Evolutionary conservation across 2,329 filamentous ascomycete genomes (phyloP).

Genomic region (Chlorencoelia australis): DNA sequence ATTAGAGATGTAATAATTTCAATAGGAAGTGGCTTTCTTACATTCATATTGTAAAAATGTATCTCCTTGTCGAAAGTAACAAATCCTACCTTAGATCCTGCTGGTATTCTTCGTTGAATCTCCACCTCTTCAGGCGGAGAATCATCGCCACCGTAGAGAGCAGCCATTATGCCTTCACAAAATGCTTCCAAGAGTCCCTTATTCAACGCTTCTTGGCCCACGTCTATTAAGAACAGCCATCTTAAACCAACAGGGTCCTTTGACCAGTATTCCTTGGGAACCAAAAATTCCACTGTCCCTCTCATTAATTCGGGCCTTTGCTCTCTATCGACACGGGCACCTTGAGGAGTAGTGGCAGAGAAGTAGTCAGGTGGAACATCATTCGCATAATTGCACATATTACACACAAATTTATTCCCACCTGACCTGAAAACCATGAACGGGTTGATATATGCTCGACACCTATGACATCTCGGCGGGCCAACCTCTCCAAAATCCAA

Average conservation of each 20-base stretch:
- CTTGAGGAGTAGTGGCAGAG: conserved; percentile 77
- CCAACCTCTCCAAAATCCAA: conserved; percentile 89
- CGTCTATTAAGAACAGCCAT: conserved; percentile 88
- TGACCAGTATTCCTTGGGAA: conserved; percentile 98
- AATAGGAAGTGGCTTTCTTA: conserved; percentile 38
- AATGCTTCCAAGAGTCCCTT: conserved; percentile 85
- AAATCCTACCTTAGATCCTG: conserved; percentile 82
- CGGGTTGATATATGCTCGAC: conserved; percentile 94
- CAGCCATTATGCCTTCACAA: conserved; percentile 76
- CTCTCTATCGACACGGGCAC: conserved; percentile 76
- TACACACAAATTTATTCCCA: conserved; percentile 95
- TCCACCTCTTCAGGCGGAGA: conserved; percentile 39
- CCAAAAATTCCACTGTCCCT: conserved; percentile 91
- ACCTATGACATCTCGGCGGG: conserved; percentile 84
- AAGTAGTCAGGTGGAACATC: conserved; percentile 91
- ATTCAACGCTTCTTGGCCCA: conserved; percentile 82
- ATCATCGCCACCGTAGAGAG: conserved; percentile 66
- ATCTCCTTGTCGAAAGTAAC: conserved; percentile 94
- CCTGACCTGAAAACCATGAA: conserved; percentile 97
- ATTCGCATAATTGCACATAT: conserved; percentile 95
- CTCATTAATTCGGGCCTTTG: conserved; percentile 82
- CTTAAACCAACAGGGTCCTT: conserved; percentile 81
- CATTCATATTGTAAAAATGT: conserved; percentile 93
- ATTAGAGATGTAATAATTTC: no score
- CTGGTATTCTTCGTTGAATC: conserved; percentile 50